Evolutionary conservation across 345 rosid genomes (phyloP).

Genomic region (Bretschneidera sinensis): DNA sequence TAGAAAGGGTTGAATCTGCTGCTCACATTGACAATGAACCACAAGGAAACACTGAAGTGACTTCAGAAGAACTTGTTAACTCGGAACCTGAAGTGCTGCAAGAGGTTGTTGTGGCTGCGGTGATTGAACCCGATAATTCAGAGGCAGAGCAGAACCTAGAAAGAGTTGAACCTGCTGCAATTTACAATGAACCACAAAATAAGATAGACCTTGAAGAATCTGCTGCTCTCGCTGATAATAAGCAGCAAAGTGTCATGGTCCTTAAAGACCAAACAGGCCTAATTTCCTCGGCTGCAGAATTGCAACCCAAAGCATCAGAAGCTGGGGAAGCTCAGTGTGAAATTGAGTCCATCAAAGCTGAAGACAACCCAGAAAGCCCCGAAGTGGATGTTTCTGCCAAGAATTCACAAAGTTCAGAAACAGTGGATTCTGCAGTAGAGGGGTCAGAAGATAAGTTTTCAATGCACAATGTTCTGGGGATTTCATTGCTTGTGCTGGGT

Average conservation of each 20-base stretch:
- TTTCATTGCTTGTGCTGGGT: constrained; percentile 31
- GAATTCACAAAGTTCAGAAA: constrained; percentile 16
- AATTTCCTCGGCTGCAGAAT: constrained; percentile 3
- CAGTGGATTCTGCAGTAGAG: not conserved
- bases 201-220: not conserved
- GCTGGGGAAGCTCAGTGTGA: constrained; percentile 8
- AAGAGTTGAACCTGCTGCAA: too few relatives aligned
- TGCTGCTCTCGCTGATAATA: not conserved
- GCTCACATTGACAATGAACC: constrained; percentile 14
- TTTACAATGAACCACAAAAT: not conserved
- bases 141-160: not conserved
- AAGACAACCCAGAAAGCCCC: constrained; percentile 4
- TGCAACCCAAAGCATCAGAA: constrained; percentile 8
- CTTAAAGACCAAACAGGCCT: constrained; percentile 5
- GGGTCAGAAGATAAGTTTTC: constrained; percentile 12
- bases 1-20: constrained; percentile 5
- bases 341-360: constrained; percentile 5
- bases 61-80: too few relatives aligned
- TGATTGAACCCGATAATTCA: not conserved
- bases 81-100: not conserved
- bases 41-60: constrained; percentile 6
- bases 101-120: too few relatives aligned
- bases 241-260: not conserved
- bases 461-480: constrained; percentile 4
- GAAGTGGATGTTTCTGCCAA: constrained; percentile 13